Percentiles rank a stretch among this genome's conserved stretches.
phyloP scores from a whole-genome alignment of 768 basidiomycete genomes.

The Suillus tomentosus region DNA sequence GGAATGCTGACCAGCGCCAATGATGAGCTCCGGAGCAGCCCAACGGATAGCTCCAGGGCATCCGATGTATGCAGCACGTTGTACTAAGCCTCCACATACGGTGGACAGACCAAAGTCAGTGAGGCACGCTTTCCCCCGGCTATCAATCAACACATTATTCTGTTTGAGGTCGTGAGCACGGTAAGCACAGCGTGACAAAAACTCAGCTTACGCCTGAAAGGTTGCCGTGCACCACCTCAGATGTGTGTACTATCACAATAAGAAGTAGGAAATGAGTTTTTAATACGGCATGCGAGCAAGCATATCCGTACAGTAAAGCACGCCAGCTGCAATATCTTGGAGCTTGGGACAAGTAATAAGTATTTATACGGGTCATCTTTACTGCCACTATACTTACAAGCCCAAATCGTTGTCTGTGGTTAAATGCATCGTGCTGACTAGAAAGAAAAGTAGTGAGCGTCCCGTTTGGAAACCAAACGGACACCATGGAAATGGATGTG shows the following conservation, averaged over 20 bases:
- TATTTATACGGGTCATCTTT: background rate
- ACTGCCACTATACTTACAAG: background rate
- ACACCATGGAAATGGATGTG: constrained; percentile 28
- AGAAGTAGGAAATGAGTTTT: background rate
- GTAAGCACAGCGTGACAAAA: background rate
- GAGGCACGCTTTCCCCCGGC: constrained; percentile 31
- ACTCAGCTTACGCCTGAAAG: constrained; percentile 27
- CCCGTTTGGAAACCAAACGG: constrained; percentile 31
- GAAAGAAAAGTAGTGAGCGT: constrained; percentile 24
- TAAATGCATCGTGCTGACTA: background rate
- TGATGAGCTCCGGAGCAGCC: constrained; percentile 46
- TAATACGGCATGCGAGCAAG: background rate
- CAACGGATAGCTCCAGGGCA: constrained; percentile 46
- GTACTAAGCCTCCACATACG: background rate
- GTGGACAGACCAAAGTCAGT: constrained; percentile 37
- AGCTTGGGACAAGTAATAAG: background rate
- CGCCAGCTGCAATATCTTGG: constrained; percentile 8
- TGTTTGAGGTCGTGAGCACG: constrained; percentile 10
- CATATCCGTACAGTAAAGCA: constrained; percentile 9
- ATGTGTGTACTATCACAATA: background rate
- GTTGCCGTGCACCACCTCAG: constrained; percentile 26
- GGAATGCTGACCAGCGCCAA: background rate
- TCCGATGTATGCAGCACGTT: background rate
- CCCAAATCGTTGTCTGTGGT: background rate
- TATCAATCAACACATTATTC: constrained; percentile 37